Base-by-base conservation (phyloP, 1,284 basidiomycete genomes). In the Sanghuangporus baumii region DNA sequence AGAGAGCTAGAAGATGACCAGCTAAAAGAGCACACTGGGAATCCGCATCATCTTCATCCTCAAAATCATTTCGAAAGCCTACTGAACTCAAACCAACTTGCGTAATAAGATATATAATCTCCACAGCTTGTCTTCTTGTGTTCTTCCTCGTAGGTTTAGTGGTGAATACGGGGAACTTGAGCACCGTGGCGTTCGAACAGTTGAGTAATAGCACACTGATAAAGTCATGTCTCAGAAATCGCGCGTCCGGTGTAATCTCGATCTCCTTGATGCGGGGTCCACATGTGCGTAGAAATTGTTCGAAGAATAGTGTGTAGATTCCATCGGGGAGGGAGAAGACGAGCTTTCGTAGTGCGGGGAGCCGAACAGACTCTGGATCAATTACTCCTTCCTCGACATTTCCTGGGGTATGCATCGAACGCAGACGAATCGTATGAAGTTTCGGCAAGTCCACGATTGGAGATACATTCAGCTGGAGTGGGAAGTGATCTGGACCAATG, bases 401-500 rank as follows among this genome's bases (percentile, higher is more conserved):
- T 26, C 59, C 59, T n/a, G 48, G 50, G 11, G 59, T 41, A 26
- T 60, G 37, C 6, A 54, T 1, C 7, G 59, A 50, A 34, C 38
- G 38, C 26, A 60, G 16, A 20, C 59, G 31, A 26, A 60, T 36
- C 8, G 59, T 60, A 8, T 54, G 59, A 16, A 60, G 31, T 16
- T 52, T 60, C 7, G 59, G 59, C 14, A 60, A 26, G 16, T 52
- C 50, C 34, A 60, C 48, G 6, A 43, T 60, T 3, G 31, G 31
- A 4, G 52, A 54, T 5, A 16, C 34, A 26, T 37, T 37, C 52
- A n/a, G 14, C 26, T 37, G 52, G 8, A 54, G 14, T n/a, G 59
- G 59, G 48, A 60, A 60, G 48, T 54, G 46, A 41, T 60, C 59
- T 38, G 59, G 38, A 3, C 59, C 59, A n/a, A 60, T 47, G 6